These are phyloP conservation scores for Phytophthora litchii DNA, from an alignment of 352 stramenopile genomes.

Conservation along the genomic window DNA sequence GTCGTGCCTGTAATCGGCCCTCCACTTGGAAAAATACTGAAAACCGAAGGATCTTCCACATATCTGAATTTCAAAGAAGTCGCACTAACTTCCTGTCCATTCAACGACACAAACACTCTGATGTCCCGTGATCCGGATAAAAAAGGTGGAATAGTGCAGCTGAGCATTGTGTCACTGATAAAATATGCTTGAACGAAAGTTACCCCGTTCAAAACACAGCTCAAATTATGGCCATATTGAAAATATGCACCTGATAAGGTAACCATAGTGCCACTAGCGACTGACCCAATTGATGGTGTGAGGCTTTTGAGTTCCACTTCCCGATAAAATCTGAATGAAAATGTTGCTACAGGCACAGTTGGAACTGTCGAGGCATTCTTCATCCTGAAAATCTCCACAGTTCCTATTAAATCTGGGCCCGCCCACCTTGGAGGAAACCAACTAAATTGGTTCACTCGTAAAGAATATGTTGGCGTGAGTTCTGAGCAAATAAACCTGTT, in stretches of 20 bases:
- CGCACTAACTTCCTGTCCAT: constrained; percentile 40
- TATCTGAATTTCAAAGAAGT: constrained; percentile 33
- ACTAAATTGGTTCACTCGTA: constrained; percentile 9
- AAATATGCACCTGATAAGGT: constrained; percentile 43
- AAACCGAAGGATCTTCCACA: constrained; percentile 35
- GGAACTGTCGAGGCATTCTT: background rate
- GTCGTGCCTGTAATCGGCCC: constrained; percentile 33
- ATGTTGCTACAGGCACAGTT: constrained; percentile 11
- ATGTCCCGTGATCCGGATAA: constrained; percentile 16
- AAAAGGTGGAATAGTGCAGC: constrained; percentile 31
- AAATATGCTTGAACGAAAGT: constrained; percentile 32
- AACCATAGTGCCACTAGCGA: constrained; percentile 37
- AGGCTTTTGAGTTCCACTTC: constrained; percentile 31
- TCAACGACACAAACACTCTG: constrained; percentile 37
- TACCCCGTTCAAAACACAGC: constrained; percentile 40
- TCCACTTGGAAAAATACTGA: constrained; percentile 32
- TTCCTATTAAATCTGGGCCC: constrained; percentile 14
- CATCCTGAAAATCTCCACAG: constrained; percentile 33
- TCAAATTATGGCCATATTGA: constrained; percentile 29
- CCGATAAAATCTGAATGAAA: constrained; percentile 43
- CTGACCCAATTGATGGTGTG: constrained; percentile 26
- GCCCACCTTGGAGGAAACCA: constrained; percentile 34
- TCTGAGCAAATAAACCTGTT: constrained; percentile 28
- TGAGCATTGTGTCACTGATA: constrained; percentile 36
- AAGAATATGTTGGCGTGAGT: background rate